A percentile compares a stretch with the other conserved stretches of the same genome.
phyloP scores from a whole-genome alignment of 768 basidiomycete genomes.

The Tylopilus plumbeoviolaceoides region DNA sequence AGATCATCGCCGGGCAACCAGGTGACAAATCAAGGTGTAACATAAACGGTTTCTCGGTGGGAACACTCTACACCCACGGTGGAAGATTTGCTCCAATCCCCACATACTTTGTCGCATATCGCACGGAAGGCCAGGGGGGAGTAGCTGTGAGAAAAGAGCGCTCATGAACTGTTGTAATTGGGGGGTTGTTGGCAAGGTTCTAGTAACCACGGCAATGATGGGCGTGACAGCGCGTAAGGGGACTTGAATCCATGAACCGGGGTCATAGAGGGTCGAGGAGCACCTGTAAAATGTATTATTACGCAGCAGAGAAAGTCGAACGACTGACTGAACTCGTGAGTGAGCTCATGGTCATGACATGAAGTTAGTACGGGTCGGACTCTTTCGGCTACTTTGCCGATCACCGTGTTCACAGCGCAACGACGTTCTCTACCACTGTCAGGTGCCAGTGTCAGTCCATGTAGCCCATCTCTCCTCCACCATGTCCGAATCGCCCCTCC shows the following conservation, averaged over 20 bases:
- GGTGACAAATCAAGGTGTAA: too few species aligned
- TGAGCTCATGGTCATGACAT: too few species aligned
- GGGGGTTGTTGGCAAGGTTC: neutral
- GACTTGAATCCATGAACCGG: too few species aligned
- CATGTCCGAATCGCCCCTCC: slow-evolving; percentile 16
- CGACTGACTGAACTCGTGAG: neutral
- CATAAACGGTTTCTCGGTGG: too few species aligned
- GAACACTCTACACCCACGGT: too few species aligned
- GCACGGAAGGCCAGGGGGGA: too few species aligned
- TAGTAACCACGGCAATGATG: neutral
- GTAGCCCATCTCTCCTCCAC: slow-evolving; percentile 3
- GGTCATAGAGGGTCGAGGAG: neutral
- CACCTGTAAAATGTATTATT: neutral
- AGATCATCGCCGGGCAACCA: neutral
- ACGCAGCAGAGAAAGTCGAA: neutral
- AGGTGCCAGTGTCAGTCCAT: slow-evolving; percentile 8
- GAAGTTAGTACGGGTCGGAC: slow-evolving; percentile 9
- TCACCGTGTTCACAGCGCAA: slow-evolving; percentile 3
- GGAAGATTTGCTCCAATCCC: too few species aligned
- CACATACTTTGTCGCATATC: too few species aligned
- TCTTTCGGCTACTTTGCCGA: slow-evolving; percentile 2
- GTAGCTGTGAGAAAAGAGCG: too few species aligned
- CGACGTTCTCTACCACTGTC: neutral
- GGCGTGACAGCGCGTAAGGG: neutral
- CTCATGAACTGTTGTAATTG: neutral